Conservation (phyloP, 106 monocot species). For the Allium cepa region DNA sequence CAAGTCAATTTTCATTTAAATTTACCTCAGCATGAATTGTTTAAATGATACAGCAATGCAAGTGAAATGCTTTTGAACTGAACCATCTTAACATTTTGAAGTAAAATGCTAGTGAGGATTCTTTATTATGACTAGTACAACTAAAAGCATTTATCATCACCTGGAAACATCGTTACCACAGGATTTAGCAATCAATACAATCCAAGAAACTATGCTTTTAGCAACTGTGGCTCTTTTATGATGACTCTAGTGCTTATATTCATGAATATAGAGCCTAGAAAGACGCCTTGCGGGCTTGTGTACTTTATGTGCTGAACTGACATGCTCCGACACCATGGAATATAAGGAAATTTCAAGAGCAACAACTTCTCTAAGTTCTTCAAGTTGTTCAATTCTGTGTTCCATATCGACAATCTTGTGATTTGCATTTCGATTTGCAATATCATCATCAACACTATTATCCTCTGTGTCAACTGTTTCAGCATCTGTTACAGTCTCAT, state of each 20-base stretch:
- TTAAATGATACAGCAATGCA: too few relatives aligned
- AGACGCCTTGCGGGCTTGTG: conserved; percentile 91
- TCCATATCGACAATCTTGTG: conserved; percentile 72
- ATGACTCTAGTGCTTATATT: conserved; percentile 73
- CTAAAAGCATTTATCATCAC: conserved; percentile 18
- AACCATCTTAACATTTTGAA: too few relatives aligned
- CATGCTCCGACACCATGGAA: conserved; percentile 86
- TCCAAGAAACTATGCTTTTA: conserved; percentile 72
- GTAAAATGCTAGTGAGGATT: too few relatives aligned
- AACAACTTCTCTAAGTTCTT: conserved; percentile 89
- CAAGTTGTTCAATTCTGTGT: conserved; percentile 69
- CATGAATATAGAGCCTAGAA: conserved; percentile 80
- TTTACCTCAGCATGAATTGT: too few relatives aligned
- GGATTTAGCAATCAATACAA: conserved; percentile 76
- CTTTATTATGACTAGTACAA: background rate
- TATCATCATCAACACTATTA: conserved; percentile 35
- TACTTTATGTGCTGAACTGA: conserved; percentile 87
- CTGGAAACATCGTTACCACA: conserved; percentile 94
- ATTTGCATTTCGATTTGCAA: conserved; percentile 8
- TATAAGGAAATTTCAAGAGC: conserved; percentile 97
- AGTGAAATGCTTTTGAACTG: too few relatives aligned
- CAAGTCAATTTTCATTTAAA: too few relatives aligned
- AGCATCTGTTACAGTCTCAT: conserved; percentile 65
- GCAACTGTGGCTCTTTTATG: conserved; percentile 77
- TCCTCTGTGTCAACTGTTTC: conserved; percentile 59